phyloP scores from a whole-genome alignment of 164 flowering plant species.

The Magnolia officinalis region DNA sequence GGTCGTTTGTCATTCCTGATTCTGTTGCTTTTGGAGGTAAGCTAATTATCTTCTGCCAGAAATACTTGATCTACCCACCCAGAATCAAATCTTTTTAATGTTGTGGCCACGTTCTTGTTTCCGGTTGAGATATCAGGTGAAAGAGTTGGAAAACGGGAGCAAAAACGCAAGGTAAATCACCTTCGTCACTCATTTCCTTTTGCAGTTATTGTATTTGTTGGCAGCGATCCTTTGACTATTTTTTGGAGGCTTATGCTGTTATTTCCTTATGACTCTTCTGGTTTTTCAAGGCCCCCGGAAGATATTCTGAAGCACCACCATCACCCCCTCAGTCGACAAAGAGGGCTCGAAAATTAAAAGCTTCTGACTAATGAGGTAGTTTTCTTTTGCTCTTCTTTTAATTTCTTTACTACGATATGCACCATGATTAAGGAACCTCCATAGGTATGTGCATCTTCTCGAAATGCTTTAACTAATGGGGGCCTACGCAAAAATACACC shows the following conservation, averaged over 20 bases:
- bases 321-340: constrained; percentile 67
- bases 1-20: constrained; percentile 63
- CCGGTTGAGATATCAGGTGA: constrained; percentile 51
- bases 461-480: too few relatives aligned
- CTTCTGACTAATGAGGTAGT: constrained; percentile 46
- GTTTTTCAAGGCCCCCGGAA: constrained; percentile 64
- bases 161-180: constrained; percentile 69
- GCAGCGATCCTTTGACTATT: too few relatives aligned
- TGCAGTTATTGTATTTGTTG: not conserved
- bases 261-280: not conserved
- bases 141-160: constrained; percentile 69
- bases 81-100: not conserved
- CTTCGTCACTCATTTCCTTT: constrained; percentile 7
- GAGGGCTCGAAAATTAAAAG: constrained; percentile 76
- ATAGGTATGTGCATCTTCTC: too few relatives aligned
- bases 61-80: not conserved
- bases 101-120: not conserved
- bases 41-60: not conserved
- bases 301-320: constrained; percentile 62
- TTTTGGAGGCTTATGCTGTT: not conserved
- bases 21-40: constrained; percentile 69
- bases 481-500: too few relatives aligned
- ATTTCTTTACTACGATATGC: too few relatives aligned
- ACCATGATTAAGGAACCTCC: too few relatives aligned
- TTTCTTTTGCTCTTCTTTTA: not conserved